Evolutionary conservation across 306 rosid genomes (phyloP), one percentile per base, ranked within the genome.

Genomic region (Quercus alba): DNA sequence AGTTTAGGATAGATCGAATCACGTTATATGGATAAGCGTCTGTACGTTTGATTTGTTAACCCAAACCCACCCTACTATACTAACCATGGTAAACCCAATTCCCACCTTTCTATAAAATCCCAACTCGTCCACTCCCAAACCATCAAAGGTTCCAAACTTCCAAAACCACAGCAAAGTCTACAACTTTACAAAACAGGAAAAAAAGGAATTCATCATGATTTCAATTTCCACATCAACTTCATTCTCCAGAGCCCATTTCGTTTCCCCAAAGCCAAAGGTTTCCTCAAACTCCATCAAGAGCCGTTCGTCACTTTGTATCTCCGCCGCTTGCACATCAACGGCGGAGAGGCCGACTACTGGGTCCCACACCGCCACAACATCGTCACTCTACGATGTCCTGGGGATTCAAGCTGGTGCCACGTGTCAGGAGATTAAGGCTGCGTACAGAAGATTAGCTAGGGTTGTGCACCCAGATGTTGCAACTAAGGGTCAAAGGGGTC

Each of bases 381-480:
- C 88, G 0, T 81, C 88, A 3, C 90, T 84, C n/a, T 87, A 87
- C 78, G 88, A 84, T 1, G 88, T 87, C 15, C 88, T 87, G 13
- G 90, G 90, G 28, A 55, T 87, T 35, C 84, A 21, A 35, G 56
- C 73, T 38, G 84, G 58, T 14, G 88, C 90, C 66, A 78, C 86
- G 57, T 55, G 61, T 73, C 84, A 74, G 75, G 88, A 87, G 84
- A 87, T 84, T 62, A 87, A 87, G 82, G 64, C 81, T 14, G 90
- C 88, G 25, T 87, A 84, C 80, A 78, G 90, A 6, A 78, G 81
- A 56, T 17, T 84, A 20, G 90, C 90, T 19, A 74, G 88, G 26
- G 79, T 62, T 12, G 72, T 87, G 5, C 90, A 87, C 25, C 90
- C 90, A 1, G 90, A 84, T 72, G 88, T 74, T 69, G 73, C 28